These are phyloP conservation scores for Beauveria pseudobassiana DNA, from an alignment of 2,329 filamentous ascomycete genomes.

Conservation along the genomic window DNA sequence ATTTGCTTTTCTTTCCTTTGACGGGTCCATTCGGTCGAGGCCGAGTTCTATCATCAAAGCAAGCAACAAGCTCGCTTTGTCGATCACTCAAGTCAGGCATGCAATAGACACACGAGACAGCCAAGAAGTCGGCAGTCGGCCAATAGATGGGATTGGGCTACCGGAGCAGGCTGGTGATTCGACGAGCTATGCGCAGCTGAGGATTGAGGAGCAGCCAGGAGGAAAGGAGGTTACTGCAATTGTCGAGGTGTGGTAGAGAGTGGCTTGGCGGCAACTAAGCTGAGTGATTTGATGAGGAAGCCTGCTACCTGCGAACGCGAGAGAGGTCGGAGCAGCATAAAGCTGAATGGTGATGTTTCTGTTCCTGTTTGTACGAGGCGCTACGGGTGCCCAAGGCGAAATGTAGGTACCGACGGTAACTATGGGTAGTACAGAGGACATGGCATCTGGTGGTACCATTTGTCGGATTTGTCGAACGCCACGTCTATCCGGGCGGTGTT, in stretches of 20 bases:
- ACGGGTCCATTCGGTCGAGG: background rate
- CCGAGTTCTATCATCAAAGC: background rate
- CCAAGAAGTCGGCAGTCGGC: slow-evolving; percentile 1
- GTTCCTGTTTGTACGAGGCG: background rate
- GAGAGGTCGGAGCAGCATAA: background rate
- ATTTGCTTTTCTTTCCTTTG: background rate
- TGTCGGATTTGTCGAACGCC: background rate
- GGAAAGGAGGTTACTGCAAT: background rate
- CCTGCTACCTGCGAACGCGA: background rate
- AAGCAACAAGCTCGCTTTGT: background rate
- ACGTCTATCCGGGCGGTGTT: background rate
- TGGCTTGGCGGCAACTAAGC: slow-evolving; percentile 7
- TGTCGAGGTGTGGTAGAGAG: background rate
- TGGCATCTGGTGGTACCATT: background rate
- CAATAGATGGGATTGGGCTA: background rate
- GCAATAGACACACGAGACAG: background rate
- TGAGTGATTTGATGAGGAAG: slow-evolving; percentile 1
- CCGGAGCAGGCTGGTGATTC: background rate
- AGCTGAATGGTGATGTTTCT: background rate
- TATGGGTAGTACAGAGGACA: background rate
- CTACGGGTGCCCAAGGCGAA: background rate
- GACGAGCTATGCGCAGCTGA: slow-evolving; percentile 1
- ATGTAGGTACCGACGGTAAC: background rate
- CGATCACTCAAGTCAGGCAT: slow-evolving; percentile 1
- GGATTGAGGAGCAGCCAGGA: background rate